Base-by-base conservation (phyloP, 2,329 filamentous ascomycete genomes). In the Emergomyces orientalis region DNA sequence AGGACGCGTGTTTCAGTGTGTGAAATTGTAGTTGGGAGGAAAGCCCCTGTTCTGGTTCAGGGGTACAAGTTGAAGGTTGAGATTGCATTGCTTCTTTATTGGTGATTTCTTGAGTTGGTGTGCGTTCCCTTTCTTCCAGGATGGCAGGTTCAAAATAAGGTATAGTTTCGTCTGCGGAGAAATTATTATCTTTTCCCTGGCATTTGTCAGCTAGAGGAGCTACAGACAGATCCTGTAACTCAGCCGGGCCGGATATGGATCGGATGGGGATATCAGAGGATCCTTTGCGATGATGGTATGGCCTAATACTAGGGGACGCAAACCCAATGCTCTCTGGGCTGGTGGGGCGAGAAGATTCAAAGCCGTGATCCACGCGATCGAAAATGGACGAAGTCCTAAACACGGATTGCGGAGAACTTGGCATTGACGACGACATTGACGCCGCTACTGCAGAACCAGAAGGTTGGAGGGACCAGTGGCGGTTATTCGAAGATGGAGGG, bases 351-450 rank as follows among this genome's bases (percentile, higher is more conserved):
- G 90, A 91, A 2, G 84, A 87, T 60, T 90, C 87, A 55, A 77
- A 79, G 62, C 81, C 82, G 66, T 81, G 82, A 67, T 88, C 84
- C 13, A 83, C 77, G 39, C 85, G 83, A 72, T 97, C 93, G 69
- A 96, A 97, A 56, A 96, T 79, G 0, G 89, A 86, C 14, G 84
- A 90, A 59, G 84, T 84, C 22, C 88, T 85, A 66, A 86, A 86
- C 37, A 85, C 86, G 1, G 91, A 94, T 54, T 82, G 83, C 0
- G 94, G 92, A 3, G 93, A 97, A 68, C 87, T 91, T 1, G 91
- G 88, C 1, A 88, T 82, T 0, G 92, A 96, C 1, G 88, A 90
- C 0, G 84, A 75, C 1, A 84, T 81, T 63, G 88, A 75, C 7
- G n/a, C 58, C 25, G 78, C 85, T 11, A 89, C 86, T 0, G 85